These are phyloP conservation scores for Dothistroma septosporum DNA, from an alignment of 2,329 filamentous ascomycete species.

Conservation along the genomic window DNA sequence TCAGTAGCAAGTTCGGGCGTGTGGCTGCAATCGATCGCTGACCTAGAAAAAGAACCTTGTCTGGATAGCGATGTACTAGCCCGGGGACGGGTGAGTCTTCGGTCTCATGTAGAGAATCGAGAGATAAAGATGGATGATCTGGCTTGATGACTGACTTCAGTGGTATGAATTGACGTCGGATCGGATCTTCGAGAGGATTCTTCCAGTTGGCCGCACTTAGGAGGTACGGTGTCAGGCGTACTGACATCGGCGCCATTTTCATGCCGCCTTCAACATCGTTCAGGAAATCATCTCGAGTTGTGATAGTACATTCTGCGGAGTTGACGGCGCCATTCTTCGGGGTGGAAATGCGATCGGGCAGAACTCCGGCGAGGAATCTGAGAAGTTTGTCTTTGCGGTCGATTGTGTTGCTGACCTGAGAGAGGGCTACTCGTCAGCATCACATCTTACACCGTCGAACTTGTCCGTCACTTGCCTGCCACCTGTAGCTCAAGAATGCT, in stretches of 20 bases:
- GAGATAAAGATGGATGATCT: conserved; percentile 52
- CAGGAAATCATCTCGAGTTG: conserved; percentile 52
- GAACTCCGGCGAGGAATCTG: conserved; percentile 47
- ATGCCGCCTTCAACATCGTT: conserved; percentile 53
- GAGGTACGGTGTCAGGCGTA: conserved; percentile 58
- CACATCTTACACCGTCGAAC: not conserved
- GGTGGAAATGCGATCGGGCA: conserved; percentile 50
- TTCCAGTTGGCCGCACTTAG: conserved; percentile 58
- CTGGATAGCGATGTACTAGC: conserved; percentile 60
- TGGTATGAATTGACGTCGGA: conserved; percentile 59
- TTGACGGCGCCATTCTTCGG: conserved; percentile 13
- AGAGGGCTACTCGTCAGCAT: not conserved
- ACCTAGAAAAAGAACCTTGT: conserved; percentile 61
- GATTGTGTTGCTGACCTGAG: conserved; percentile 49
- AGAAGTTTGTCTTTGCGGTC: conserved; percentile 46
- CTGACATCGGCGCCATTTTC: conserved; percentile 54
- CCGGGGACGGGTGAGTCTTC: conserved; percentile 54
- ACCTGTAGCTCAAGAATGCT: conserved; percentile 52
- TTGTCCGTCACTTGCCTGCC: conserved; percentile 47
- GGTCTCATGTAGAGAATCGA: conserved; percentile 59
- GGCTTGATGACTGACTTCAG: conserved; percentile 50
- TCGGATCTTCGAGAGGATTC: conserved; percentile 55
- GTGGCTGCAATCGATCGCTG: conserved; percentile 23
- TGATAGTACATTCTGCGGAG: conserved; percentile 33
- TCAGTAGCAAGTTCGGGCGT: conserved; percentile 5